Conservation (phyloP, 305 asterid species). For the Stenogyne calaminthoides region DNA sequence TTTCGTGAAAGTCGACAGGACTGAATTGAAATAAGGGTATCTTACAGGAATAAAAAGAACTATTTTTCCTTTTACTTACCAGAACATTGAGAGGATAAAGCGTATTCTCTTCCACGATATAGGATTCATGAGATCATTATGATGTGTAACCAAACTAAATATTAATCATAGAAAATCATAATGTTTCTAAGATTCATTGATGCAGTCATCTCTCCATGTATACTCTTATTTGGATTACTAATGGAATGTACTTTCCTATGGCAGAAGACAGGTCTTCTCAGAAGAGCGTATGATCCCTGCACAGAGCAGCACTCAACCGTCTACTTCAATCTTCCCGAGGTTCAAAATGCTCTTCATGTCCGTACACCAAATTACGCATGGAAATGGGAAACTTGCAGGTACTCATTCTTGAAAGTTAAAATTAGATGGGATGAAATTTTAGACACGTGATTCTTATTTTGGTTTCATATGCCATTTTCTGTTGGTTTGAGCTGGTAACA, state of each 20-base stretch:
- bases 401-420: slow-evolving; percentile 10
- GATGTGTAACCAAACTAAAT: neutral
- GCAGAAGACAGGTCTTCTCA: slow-evolving; percentile 59
- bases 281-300: slow-evolving; percentile 92
- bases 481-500: neutral
- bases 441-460: neutral
- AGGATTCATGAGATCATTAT: neutral
- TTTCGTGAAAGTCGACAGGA: too few species aligned
- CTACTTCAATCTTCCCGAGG: slow-evolving; percentile 94
- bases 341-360: slow-evolving; percentile 87
- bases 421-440: neutral
- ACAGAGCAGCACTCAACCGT: slow-evolving; percentile 73
- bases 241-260: slow-evolving; percentile 31
- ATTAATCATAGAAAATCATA: neutral
- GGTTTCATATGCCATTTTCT: neutral
- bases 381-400: slow-evolving; percentile 90
- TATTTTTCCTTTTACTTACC: too few species aligned
- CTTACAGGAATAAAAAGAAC: too few species aligned
- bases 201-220: slow-evolving; percentile 9
- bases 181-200: neutral
- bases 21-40: too few species aligned
- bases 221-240: slow-evolving; percentile 31
- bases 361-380: slow-evolving; percentile 41
- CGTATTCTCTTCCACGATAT: neutral
- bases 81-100: too few species aligned